Conservation (phyloP, 768 basidiomycete species). For the Psilocybe cubensis region DNA sequence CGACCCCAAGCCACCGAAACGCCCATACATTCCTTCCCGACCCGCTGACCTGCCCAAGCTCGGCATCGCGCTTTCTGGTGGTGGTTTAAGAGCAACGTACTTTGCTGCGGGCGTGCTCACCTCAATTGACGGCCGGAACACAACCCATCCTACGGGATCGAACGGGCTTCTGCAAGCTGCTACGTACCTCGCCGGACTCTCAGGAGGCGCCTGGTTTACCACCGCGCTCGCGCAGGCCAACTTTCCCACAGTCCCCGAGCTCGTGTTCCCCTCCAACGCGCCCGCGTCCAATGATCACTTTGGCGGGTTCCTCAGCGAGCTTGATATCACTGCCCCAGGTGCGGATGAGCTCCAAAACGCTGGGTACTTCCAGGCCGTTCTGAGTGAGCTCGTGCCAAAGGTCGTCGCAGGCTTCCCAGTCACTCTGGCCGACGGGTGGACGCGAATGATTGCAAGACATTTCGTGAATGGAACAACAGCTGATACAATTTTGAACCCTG, state of each 20-base stretch:
- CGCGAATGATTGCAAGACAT: conserved; percentile 4
- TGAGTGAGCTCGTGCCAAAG: conserved; percentile 3
- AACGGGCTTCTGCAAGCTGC: conserved; percentile 58
- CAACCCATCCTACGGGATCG: conserved; percentile 43
- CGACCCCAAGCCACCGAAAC: neutral
- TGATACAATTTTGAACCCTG: neutral
- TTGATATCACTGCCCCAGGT: conserved; percentile 1
- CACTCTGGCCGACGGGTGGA: conserved; percentile 13
- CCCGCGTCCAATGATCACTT: neutral
- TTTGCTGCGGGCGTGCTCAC: conserved; percentile 55
- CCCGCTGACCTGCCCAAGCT: conserved; percentile 38
- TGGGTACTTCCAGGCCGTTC: conserved; percentile 1
- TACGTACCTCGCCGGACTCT: conserved; percentile 56
- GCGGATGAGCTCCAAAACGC: neutral
- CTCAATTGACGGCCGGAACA: conserved; percentile 54
- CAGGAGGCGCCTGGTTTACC: conserved; percentile 34
- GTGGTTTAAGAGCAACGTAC: conserved; percentile 58
- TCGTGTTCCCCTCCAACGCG: conserved; percentile 5
- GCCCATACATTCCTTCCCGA: conserved; percentile 1
- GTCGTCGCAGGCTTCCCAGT: conserved; percentile 9
- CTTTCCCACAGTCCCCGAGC: conserved; percentile 11
- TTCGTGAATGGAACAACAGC: conserved; percentile 11
- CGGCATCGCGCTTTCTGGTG: conserved; percentile 58
- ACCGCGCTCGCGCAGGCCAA: conserved; percentile 10
- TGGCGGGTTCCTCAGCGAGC: conserved; percentile 6